Evolutionary conservation across 805 yeast genomes (phyloP), one percentile per base, ranked within the genome.

Genomic region (Yarrowia sp.): DNA sequence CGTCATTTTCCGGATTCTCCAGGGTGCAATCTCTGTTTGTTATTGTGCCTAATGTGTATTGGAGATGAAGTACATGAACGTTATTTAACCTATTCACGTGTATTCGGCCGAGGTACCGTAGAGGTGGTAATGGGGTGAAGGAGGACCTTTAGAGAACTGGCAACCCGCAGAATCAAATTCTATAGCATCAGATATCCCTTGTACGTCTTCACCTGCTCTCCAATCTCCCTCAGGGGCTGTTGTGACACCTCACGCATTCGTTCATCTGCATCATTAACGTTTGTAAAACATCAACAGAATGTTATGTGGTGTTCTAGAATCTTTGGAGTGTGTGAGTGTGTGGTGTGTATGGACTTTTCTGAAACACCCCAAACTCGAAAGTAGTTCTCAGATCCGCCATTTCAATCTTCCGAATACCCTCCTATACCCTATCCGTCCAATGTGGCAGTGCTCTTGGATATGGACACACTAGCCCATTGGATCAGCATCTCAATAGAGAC

Each of bases 61-160:
- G 58, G 58, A 52, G 43, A 52, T 52, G 58, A 36, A 52, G 43
- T 36, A 20, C 43, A 36, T 52, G 33, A 52, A 52, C 19, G 58
- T 15, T 38, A 52, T 7, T 38, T 38, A 50, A 20, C 58, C 58
- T 52, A 52, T 36, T 52, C 58, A 52, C 58, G 43, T 52, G 58
- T 19, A 30, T 42, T 19, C 56, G 36, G 56, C 56, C 56, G 36
- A 24, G 30, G 30, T n/a, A n/a, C n/a, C n/a, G n/a, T 2, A 5
- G 30, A 24, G 30, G 30, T 24, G 30, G 30, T 24, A 24, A 5
- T 24, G 30, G 30, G 30, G 30, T 24, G 30, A 24, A 24, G 30
- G 6, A 2, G 6, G 3, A 24, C 30, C 6, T 24, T 4, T 24
- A 24, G 30, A 24, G 30, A 24, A 7, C 30, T 1, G 30, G 6